Conservation (phyloP, 169 alveolate species). For the Cryptosporidium felis region DNA sequence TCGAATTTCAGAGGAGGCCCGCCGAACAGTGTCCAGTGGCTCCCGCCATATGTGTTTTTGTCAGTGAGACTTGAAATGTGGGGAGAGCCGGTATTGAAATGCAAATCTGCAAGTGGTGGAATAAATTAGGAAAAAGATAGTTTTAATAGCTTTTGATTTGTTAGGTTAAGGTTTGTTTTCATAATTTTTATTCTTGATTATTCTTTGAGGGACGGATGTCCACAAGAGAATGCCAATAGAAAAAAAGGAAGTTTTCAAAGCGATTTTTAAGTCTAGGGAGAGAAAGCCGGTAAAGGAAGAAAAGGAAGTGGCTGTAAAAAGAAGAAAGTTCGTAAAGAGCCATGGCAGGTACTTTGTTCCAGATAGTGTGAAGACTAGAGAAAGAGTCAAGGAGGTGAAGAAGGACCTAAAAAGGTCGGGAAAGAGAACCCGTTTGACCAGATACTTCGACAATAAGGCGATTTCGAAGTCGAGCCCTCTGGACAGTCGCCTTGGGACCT, state of each 20-base stretch:
- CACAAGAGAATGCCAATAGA: slow-evolving; percentile 71
- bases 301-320: background rate
- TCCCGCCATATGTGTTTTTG: too few relatives aligned
- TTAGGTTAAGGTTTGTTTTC: too few relatives aligned
- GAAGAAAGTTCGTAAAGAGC: slow-evolving; percentile 18
- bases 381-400: background rate
- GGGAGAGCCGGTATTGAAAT: too few relatives aligned
- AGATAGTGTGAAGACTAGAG: background rate
- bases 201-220: too few relatives aligned
- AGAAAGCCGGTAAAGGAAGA: slow-evolving; percentile 51
- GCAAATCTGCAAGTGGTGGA: too few relatives aligned
- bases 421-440: background rate
- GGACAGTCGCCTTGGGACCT: slow-evolving; percentile 38
- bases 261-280: slow-evolving; percentile 39
- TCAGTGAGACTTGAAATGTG: too few relatives aligned
- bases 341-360: slow-evolving; percentile 46
- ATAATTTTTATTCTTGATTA: too few relatives aligned
- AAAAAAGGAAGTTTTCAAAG: slow-evolving; percentile 41
- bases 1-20: too few relatives aligned
- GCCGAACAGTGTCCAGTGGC: too few relatives aligned
- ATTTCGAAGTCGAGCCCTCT: slow-evolving; percentile 51
- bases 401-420: background rate
- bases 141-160: too few relatives aligned
- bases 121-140: too few relatives aligned
- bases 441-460: slow-evolving; percentile 28